phyloP scores from a whole-genome alignment of 768 basidiomycete genomes.

The Scleroderma bovista region DNA sequence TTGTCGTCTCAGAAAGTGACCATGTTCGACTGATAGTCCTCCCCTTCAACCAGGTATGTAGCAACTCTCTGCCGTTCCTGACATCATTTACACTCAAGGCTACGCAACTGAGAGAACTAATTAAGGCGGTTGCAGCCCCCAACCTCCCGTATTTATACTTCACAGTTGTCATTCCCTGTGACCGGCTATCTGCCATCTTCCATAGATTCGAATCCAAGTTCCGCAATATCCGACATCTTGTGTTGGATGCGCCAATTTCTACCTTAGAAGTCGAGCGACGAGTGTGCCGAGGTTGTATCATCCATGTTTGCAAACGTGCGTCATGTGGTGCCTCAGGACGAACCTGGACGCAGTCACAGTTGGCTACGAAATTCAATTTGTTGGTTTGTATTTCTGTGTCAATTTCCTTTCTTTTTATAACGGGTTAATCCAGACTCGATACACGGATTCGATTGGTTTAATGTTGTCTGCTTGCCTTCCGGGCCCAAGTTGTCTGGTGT shows the following conservation, averaged over 20 bases:
- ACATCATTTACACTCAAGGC: not conserved
- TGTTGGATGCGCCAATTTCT: not conserved
- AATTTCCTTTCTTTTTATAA: no score
- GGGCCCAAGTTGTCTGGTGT: no score
- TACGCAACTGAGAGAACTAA: not conserved
- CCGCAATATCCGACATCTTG: not conserved
- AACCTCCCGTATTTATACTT: not conserved
- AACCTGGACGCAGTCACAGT: not conserved
- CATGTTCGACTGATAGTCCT: not conserved
- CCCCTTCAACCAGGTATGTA: not conserved
- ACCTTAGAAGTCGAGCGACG: not conserved
- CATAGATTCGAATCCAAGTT: not conserved
- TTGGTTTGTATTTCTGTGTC: no score
- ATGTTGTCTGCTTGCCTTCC: no score
- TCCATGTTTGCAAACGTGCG: not conserved
- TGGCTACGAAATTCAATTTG: no score
- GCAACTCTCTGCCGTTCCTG: not conserved
- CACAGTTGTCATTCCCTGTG: not conserved
- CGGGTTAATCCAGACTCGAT: no score
- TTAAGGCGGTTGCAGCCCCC: not conserved
- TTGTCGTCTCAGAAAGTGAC: not conserved
- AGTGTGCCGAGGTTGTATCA: not conserved
- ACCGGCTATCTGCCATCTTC: not conserved
- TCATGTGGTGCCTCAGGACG: not conserved
- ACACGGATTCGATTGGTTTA: no score